Evolutionary conservation across 23 red algal genomes (phyloP), one percentile per base, ranked within the genome.

Genomic region (Porphyridium purpureum): DNA sequence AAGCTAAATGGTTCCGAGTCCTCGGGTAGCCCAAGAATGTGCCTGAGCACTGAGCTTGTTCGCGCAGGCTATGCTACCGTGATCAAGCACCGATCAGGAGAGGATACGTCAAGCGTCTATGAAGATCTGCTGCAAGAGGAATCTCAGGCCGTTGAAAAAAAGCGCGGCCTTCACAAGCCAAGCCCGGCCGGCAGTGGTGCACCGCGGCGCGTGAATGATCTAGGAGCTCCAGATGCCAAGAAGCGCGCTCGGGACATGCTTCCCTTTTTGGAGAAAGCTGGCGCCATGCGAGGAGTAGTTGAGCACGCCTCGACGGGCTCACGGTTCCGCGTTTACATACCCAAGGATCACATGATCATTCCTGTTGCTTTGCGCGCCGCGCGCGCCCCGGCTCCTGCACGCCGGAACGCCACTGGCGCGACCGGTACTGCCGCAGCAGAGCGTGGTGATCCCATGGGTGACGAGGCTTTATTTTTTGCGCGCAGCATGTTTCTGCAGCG

Each of bases 71-170:
- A 77, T 26, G 38, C 75, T 6, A 50, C 35, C 2, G 82, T 88
- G n/a, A 61, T 75, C 24, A 47, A 71, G 4, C 82, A 88, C 21
- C 72, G 67, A 29, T 67, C 52, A 19, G 82, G 70, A 20, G 82
- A 88, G 35, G 82, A 69, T 40, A 70, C 70, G 4, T 51, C 70
- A n/a, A 21, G 70, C 29, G 65, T 62, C 21, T 88, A 88, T 50
- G 82, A 88, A 42, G 66, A 70, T 31, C 78, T 77, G 29, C 50
- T 88, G 7, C 70, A 67, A 32, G 59, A 57, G n/a, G 50, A 88
- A 60, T 72, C 70, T 54, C 62, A 59, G 21, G 82, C 82, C 29
- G 57, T 69, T 52, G 70, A 69, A 17, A 51, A 48, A 36, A 61
- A 66, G 60, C 57, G 56, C 59, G 80, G 80, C 35, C 49, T 85